These are phyloP conservation scores for Verbena officinalis DNA, from an alignment of 257 asterid species.

Conservation along the genomic window DNA sequence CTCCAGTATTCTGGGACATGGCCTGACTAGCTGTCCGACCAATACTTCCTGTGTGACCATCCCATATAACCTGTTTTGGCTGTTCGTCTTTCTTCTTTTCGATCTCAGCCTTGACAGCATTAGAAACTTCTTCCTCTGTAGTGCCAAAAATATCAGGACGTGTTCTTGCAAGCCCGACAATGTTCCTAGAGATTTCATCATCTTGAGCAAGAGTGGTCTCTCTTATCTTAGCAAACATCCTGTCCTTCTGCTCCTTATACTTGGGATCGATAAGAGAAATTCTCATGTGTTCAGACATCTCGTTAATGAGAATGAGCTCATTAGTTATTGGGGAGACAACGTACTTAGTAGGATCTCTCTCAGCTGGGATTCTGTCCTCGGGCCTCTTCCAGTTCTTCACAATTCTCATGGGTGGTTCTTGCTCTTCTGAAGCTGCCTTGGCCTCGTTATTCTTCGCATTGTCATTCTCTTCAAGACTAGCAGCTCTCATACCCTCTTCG, in stretches of 20 bases:
- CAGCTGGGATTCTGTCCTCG: constrained; percentile 81
- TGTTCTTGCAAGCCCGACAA: constrained; percentile 90
- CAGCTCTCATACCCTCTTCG: constrained; percentile 91
- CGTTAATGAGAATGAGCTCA: constrained; percentile 77
- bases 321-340: constrained; percentile 90
- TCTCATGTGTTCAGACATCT: constrained; percentile 98
- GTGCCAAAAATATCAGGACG: constrained; percentile 98
- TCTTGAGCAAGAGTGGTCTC: constrained; percentile 96
- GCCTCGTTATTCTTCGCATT: constrained; percentile 48
- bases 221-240: constrained; percentile 95
- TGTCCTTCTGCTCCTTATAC: constrained; percentile 92
- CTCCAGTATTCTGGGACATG: constrained; percentile 71
- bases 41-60: constrained; percentile 92
- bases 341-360: constrained; percentile 80
- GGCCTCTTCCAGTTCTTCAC: constrained; percentile 97
- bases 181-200: constrained; percentile 89
- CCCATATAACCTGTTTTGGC: constrained; percentile 98
- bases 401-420: constrained; percentile 88
- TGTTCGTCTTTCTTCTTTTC: constrained; percentile 93
- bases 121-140: constrained; percentile 95
- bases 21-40: constrained; percentile 95
- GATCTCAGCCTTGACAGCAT: constrained; percentile 94
- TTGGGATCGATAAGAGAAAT: constrained; percentile 94
- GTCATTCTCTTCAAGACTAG: constrained; percentile 75
- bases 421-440: constrained; percentile 53